Conservation (phyloP, 1,139 yeast species). For the Starmera stellimalicola region DNA sequence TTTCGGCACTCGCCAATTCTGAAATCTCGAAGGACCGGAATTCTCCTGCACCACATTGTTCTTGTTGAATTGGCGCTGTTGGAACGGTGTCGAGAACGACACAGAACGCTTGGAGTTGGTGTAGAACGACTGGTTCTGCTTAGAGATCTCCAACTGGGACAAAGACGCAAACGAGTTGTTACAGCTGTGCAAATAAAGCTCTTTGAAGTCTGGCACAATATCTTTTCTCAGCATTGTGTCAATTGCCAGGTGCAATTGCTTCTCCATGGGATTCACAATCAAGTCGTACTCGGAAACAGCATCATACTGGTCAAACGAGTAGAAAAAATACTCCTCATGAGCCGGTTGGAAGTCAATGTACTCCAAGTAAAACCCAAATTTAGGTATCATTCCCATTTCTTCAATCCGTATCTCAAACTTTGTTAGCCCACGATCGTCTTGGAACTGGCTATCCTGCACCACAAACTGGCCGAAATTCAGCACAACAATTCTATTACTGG, state of each 20-base stretch:
- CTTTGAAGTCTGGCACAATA: not conserved
- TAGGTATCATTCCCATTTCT: constrained; percentile 48
- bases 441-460: constrained; percentile 14
- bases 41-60: not conserved
- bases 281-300: not conserved
- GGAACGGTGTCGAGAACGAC: not conserved
- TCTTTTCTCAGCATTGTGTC: constrained; percentile 1
- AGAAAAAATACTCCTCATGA: constrained; percentile 5
- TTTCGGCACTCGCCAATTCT: not conserved
- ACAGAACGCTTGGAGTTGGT: constrained; percentile 6
- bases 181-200: not conserved
- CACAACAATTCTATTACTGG: constrained; percentile 41
- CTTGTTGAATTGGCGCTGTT: not conserved
- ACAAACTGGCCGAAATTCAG: constrained; percentile 43
- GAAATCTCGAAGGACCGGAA: not conserved
- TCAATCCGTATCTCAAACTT: constrained; percentile 43
- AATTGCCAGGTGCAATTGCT: constrained; percentile 2
- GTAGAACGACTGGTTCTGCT: constrained; percentile 1
- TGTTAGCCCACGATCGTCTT: constrained; percentile 21
- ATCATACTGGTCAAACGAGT: constrained; percentile 1
- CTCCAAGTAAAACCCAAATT: constrained; percentile 48
- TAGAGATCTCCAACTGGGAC: not conserved
- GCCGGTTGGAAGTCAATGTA: constrained; percentile 40
- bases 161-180: not conserved
- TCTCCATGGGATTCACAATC: constrained; percentile 4